Evolutionary conservation across 2,329 filamentous ascomycete genomes (phyloP), one percentile per base, ranked within the genome.

Genomic region (Aureobasidium zeae): DNA sequence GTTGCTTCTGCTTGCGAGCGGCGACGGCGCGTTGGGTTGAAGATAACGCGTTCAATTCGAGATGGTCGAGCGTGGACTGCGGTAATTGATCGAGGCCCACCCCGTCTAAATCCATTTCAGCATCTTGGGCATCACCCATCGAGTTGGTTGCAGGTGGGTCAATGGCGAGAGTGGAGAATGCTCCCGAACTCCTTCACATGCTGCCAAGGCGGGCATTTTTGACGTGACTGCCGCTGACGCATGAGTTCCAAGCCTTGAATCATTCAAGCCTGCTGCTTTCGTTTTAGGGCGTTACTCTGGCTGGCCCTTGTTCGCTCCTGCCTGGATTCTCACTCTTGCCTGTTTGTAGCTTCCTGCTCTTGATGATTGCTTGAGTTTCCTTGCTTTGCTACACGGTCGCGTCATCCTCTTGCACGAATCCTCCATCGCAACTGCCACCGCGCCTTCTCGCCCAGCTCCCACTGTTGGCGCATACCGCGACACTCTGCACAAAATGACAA

Each of bases 61-160:
- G 61, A 45, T 67, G 59, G 26, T 62, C 57, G 25, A 72, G 58
- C 19, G 66, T 60, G 50, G 67, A 64, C 39, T 61, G 59, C 24
- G 68, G 65, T 33, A 72, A 58, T 48, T 60, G 58, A 51, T 68
- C 65, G 43, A 71, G 56, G 51, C 65, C 59, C 57, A 68, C 67
- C 50, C 55, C 65, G 55, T 63, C 65, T 47, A 66, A 67, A 47
- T 71, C 66, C 50, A 68, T 64, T 49, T 68, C 63, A 46, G 64
- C 62, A 53, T 58, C 51, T 44, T 57, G 58, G 43, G 48, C 55
- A 30, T 53, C 55, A 53, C 57, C 56, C 21, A 10, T 15, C 24
- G 13, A 19, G 37, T 12, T 13, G 9, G 11, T 13, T 16, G 20
- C 11, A 13, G 8, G 10, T 17, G 21, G 31, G n/a, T n/a, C 29